Evolutionary conservation across 2,329 filamentous ascomycete species (phyloP).

Genomic region (Beauveria varroae): DNA sequence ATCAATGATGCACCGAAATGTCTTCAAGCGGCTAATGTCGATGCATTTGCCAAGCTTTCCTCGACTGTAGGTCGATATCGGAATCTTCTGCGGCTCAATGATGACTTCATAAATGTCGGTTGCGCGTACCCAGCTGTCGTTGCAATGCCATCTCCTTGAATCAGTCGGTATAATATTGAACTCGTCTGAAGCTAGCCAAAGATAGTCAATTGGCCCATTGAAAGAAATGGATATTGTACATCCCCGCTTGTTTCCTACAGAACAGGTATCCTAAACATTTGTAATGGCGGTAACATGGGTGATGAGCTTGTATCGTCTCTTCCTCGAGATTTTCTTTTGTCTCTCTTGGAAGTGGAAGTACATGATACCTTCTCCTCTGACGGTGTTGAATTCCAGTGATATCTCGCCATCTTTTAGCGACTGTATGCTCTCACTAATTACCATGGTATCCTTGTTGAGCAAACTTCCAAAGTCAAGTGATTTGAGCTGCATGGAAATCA

Average conservation of each 20-base stretch:
- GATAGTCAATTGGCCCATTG: conserved; percentile 37
- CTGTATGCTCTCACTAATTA: conserved; percentile 44
- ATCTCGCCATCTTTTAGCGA: conserved; percentile 12
- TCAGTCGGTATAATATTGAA: conserved; percentile 26
- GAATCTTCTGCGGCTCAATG: conserved; percentile 23
- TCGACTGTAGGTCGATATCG: conserved; percentile 32
- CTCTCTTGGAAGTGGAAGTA: conserved; percentile 22
- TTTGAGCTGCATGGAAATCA: conserved; percentile 34
- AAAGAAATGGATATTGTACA: conserved; percentile 40
- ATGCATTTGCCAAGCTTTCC: conserved; percentile 30
- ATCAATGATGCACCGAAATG: conserved; percentile 40
- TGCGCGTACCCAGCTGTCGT: conserved; percentile 42
- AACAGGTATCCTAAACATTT: conserved; percentile 28
- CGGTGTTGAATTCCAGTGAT: conserved; percentile 22
- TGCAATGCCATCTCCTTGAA: conserved; percentile 29
- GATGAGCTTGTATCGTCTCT: conserved; percentile 30
- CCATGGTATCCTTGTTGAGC: conserved; percentile 46
- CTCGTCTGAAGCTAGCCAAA: conserved; percentile 28
- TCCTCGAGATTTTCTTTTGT: conserved; percentile 10
- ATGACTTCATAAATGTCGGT: conserved; percentile 35
- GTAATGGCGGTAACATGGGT: conserved; percentile 41
- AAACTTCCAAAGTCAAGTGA: conserved; percentile 57
- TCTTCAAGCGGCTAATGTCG: conserved; percentile 51
- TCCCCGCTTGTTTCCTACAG: conserved; percentile 20
- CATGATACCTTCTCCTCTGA: conserved; percentile 20